Evolutionary conservation across 805 yeast genomes (phyloP).

Genomic region (Dipodascus geniculatus): DNA sequence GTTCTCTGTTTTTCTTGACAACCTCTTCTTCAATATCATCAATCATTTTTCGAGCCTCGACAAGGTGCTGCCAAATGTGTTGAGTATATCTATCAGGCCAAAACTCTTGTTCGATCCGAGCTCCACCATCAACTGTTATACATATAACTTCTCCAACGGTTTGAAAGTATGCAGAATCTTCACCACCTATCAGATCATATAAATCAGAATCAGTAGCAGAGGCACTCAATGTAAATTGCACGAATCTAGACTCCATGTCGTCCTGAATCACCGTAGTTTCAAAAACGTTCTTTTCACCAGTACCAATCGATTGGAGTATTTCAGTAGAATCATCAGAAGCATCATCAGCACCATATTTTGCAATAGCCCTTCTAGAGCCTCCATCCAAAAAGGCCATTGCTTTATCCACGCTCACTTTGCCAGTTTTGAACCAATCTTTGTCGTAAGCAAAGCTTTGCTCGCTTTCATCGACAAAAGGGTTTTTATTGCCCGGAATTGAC

Average conservation of each 20-base stretch:
- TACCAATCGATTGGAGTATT: background rate
- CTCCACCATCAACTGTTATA: conserved; percentile 16
- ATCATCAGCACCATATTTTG: conserved; percentile 5
- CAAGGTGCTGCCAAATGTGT: conserved; percentile 5
- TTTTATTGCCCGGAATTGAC: background rate
- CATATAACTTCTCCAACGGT: conserved; percentile 14
- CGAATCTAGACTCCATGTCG: background rate
- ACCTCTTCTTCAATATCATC: conserved; percentile 8
- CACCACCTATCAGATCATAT: conserved; percentile 8
- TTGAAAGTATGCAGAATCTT: conserved; percentile 11
- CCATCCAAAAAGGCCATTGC: conserved; percentile 23
- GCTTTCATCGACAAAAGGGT: background rate
- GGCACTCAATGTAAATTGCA: background rate
- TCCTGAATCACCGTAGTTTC: background rate
- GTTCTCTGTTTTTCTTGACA: conserved; percentile 4
- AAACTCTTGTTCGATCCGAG: conserved; percentile 10
- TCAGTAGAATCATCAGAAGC: background rate
- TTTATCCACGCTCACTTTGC: background rate
- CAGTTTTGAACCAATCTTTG: background rate
- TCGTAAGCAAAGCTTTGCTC: background rate
- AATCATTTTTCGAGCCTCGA: conserved; percentile 6
- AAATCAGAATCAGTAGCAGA: conserved; percentile 3
- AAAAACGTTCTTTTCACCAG: background rate
- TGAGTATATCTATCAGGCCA: conserved; percentile 16
- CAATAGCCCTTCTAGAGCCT: conserved; percentile 16